Percentiles rank a stretch among this genome's conserved stretches.
phyloP scores from a whole-genome alignment of 2,329 filamentous ascomycete species.

The Nectriaceae sp. region DNA sequence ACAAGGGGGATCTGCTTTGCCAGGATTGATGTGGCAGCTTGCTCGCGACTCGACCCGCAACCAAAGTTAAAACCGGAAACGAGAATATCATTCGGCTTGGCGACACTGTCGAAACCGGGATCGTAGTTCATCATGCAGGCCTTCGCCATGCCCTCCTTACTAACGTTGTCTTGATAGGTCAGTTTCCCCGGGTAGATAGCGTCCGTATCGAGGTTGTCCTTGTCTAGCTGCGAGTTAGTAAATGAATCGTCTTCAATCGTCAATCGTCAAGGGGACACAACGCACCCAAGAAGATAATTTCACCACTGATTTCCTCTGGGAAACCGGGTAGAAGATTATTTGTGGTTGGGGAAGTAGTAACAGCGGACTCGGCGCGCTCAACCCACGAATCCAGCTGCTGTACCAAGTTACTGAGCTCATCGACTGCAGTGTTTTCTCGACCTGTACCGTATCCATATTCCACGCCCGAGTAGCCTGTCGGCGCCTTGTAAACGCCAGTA shows the following conservation, averaged over 20 bases:
- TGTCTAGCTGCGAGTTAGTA: too few relatives aligned
- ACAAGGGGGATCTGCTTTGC: slow-evolving; percentile 81
- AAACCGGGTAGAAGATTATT: slow-evolving; percentile 82
- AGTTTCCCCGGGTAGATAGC: slow-evolving; percentile 81
- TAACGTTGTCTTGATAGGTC: slow-evolving; percentile 86
- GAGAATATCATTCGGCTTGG: slow-evolving; percentile 74
- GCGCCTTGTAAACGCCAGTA: slow-evolving; percentile 76
- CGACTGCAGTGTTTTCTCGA: background rate
- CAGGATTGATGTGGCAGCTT: slow-evolving; percentile 79
- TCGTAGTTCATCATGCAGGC: slow-evolving; percentile 98
- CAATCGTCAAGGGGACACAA: too few relatives aligned
- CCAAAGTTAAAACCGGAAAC: slow-evolving; percentile 90
- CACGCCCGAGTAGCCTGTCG: slow-evolving; percentile 48
- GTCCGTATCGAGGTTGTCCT: slow-evolving; percentile 84
- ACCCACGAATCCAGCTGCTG: background rate
- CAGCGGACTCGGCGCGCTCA: slow-evolving; percentile 59
- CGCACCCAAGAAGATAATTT: slow-evolving; percentile 76
- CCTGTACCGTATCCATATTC: background rate
- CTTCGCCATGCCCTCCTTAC: slow-evolving; percentile 77
- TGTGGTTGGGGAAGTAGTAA: slow-evolving; percentile 68
- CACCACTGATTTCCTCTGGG: slow-evolving; percentile 77
- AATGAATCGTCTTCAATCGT: too few relatives aligned
- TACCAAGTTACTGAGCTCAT: background rate
- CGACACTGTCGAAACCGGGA: slow-evolving; percentile 62
- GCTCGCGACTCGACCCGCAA: slow-evolving; percentile 70